Percentiles rank a stretch among this genome's conserved stretches.
Conservation (phyloP, 805 yeast genomes). For the Starmerella ratchasimensis region DNA sequence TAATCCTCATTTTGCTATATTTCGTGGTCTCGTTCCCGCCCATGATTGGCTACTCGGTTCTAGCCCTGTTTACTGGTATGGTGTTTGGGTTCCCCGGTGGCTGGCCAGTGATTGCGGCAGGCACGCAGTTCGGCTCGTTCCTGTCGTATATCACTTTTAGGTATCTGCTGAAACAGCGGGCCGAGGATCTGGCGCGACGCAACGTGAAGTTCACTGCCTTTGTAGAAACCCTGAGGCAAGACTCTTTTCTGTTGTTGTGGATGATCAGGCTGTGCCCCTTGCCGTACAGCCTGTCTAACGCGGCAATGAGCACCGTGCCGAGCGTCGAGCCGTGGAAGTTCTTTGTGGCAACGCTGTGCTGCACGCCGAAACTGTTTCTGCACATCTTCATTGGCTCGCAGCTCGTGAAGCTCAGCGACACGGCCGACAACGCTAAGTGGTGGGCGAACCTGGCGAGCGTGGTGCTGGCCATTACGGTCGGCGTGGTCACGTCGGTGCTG, state of each 20-base stretch:
- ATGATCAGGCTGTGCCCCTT: constrained; percentile 77
- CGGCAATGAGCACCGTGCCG: constrained; percentile 81
- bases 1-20: constrained; percentile 37
- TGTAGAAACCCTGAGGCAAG: constrained; percentile 58
- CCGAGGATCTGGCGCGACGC: constrained; percentile 43
- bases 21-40: constrained; percentile 81
- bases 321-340: constrained; percentile 51
- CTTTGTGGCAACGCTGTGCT: constrained; percentile 52
- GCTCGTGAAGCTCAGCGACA: constrained; percentile 49
- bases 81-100: constrained; percentile 70
- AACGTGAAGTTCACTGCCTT: constrained; percentile 62
- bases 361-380: constrained; percentile 72
- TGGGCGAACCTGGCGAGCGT: constrained; percentile 53
- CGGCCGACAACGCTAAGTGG: constrained; percentile 36
- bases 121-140: constrained; percentile 61
- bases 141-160: constrained; percentile 59
- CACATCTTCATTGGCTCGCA: constrained; percentile 69
- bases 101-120: constrained; percentile 59
- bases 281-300: constrained; percentile 85
- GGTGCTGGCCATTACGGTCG: constrained; percentile 39
- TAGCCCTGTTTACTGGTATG: constrained; percentile 60
- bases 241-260: constrained; percentile 51
- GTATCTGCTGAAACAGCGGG: constrained; percentile 41
- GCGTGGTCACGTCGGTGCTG: constrained; percentile 49
- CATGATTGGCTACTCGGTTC: constrained; percentile 61